Percentiles rank a stretch among this genome's conserved stretches.
Conservation (phyloP, 2,329 filamentous ascomycete species). For the Aspergillus fructus region DNA sequence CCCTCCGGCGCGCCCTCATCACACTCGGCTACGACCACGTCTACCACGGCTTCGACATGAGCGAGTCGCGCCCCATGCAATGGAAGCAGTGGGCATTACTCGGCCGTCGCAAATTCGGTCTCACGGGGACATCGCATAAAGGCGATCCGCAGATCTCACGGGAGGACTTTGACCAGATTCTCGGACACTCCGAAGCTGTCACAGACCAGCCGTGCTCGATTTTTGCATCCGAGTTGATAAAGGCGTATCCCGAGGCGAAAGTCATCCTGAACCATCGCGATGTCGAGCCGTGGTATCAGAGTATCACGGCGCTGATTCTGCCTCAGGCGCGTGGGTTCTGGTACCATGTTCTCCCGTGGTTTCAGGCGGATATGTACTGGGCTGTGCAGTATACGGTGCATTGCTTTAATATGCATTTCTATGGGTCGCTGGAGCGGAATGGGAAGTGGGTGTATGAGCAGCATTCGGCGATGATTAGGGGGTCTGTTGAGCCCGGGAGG, state of each 20-base stretch:
- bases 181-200: constrained; percentile 18
- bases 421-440: constrained; percentile 4
- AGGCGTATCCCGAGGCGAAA: constrained; percentile 25
- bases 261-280: constrained; percentile 25
- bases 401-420: not conserved
- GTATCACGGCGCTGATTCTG: not conserved
- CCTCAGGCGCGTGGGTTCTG: not conserved
- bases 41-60: constrained; percentile 23
- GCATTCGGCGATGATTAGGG: constrained; percentile 9
- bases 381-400: constrained; percentile 1
- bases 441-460: constrained; percentile 15
- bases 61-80: not conserved
- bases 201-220: constrained; percentile 17
- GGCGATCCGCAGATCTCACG: not conserved
- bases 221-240: constrained; percentile 22
- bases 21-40: constrained; percentile 26
- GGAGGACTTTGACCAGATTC: constrained; percentile 11
- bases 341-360: constrained; percentile 5
- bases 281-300: constrained; percentile 18
- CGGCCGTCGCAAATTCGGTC: constrained; percentile 6
- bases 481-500: not conserved
- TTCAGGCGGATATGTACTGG: constrained; percentile 15
- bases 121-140: not conserved
- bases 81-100: constrained; percentile 9
- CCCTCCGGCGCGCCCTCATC: constrained; percentile 25